phyloP scores from a whole-genome alignment of 768 basidiomycete genomes.

The Pleurotus tuoliensis region DNA sequence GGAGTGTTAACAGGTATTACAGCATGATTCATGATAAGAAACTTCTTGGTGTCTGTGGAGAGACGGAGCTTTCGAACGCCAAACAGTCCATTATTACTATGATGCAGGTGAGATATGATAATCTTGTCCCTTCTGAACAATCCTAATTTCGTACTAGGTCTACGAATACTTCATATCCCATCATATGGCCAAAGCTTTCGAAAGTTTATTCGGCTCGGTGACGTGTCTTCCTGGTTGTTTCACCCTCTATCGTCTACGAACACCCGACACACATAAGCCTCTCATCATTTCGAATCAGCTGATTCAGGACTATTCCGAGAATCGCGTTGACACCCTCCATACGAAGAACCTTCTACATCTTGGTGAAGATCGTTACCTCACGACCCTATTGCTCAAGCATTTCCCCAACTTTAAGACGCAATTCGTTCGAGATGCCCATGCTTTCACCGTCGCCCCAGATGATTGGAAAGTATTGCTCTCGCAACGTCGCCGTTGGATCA shows the following conservation, averaged over 20 bases:
- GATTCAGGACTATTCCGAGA: conserved; percentile 91
- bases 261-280: conserved; percentile 93
- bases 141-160: conserved; percentile 43
- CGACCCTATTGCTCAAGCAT: conserved; percentile 92
- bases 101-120: conserved; percentile 69
- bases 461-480: conserved; percentile 93
- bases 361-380: conserved; percentile 98
- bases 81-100: conserved; percentile 95
- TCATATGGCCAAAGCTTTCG: conserved; percentile 98
- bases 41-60: conserved; percentile 91
- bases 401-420: conserved; percentile 94
- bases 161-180: conserved; percentile 99
- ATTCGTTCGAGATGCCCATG: conserved; percentile 92
- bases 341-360: conserved; percentile 98
- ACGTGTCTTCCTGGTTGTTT: conserved; percentile 99
- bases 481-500: conserved; percentile 99
- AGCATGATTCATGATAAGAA: conserved; percentile 98
- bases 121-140: neutral
- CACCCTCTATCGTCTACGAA: conserved; percentile 92
- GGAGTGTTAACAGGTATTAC: neutral
- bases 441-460: conserved; percentile 92
- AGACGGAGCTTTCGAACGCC: conserved; percentile 88
- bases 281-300: conserved; percentile 89
- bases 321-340: conserved; percentile 94
- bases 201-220: conserved; percentile 93